Evolutionary conservation across 495 filamentous ascomycete species (phyloP).

Genomic region (Aspergillus baeticus): DNA sequence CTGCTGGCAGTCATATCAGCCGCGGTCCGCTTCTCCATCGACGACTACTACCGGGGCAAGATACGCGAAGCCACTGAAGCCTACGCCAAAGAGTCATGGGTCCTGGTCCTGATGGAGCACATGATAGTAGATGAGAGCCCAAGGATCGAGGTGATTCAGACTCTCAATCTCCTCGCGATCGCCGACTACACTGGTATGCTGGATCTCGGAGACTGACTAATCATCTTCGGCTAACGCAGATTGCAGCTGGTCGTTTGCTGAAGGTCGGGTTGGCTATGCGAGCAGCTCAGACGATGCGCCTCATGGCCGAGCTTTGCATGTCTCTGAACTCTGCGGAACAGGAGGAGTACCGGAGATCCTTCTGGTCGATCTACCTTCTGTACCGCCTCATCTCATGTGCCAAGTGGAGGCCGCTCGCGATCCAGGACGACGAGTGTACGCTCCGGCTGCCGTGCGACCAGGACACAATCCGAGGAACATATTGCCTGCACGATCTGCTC

Average conservation of each 20-base stretch:
- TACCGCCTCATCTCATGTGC: slow-evolving; percentile 34
- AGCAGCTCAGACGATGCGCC: slow-evolving; percentile 27
- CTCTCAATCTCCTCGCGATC: slow-evolving; percentile 28
- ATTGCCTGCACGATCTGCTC: too few species aligned
- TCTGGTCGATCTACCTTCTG: slow-evolving; percentile 33
- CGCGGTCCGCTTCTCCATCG: too few species aligned
- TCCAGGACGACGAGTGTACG: slow-evolving; percentile 28
- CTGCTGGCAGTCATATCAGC: too few species aligned
- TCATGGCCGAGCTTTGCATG: slow-evolving; percentile 27
- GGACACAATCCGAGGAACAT: slow-evolving; percentile 1
- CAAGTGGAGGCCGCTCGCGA: slow-evolving; percentile 23
- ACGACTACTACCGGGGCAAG: slow-evolving; percentile 18
- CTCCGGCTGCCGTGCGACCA: slow-evolving; percentile 33
- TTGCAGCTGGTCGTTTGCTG: slow-evolving; percentile 3
- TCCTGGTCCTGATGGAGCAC: slow-evolving; percentile 26
- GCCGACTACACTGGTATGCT: slow-evolving; percentile 9
- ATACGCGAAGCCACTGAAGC: slow-evolving; percentile 17
- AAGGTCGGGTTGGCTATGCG: slow-evolving; percentile 33
- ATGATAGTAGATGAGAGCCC: slow-evolving; percentile 24
- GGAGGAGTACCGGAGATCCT: neutral
- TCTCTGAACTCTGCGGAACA: neutral
- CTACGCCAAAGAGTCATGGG: slow-evolving; percentile 31
- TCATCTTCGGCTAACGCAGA: too few species aligned
- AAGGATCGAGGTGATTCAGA: slow-evolving; percentile 26
- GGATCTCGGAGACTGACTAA: too few species aligned